phyloP scores from a whole-genome alignment of 345 rosid species.

The Syzygium aqueum region DNA sequence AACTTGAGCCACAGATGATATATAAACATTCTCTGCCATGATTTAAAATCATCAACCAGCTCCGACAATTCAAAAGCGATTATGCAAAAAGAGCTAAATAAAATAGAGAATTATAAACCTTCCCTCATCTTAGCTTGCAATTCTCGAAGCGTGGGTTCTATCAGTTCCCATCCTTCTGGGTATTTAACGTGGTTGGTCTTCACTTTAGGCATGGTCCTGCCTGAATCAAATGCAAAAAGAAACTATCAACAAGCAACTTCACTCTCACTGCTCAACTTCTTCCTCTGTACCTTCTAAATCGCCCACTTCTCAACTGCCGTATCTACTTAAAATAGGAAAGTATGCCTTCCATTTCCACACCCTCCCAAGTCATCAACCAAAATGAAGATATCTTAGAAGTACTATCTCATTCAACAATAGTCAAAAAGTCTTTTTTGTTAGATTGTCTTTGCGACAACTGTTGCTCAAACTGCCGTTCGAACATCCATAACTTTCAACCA shows the following conservation, averaged over 20 bases:
- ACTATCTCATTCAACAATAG: background rate
- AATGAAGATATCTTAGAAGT: background rate
- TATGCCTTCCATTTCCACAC: background rate
- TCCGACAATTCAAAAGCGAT: background rate
- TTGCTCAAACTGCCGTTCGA: background rate
- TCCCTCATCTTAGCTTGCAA: slow-evolving; percentile 65
- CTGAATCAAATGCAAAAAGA: background rate
- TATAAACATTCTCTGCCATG: background rate
- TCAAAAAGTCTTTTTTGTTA: background rate
- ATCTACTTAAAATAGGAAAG: background rate
- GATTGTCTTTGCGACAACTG: background rate
- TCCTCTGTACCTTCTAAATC: background rate
- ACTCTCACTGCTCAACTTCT: background rate
- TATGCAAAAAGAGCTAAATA: background rate
- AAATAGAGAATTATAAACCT: slow-evolving; percentile 15
- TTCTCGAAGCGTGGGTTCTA: slow-evolving; percentile 61
- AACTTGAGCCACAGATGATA: background rate
- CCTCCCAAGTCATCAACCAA: background rate
- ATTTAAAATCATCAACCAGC: background rate
- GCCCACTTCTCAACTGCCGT: background rate
- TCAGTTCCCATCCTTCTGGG: slow-evolving; percentile 75
- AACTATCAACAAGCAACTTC: background rate
- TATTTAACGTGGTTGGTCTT: slow-evolving; percentile 51
- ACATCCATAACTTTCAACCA: background rate
- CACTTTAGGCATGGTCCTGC: slow-evolving; percentile 52